These are phyloP conservation scores for Vitis hybrid DNA, from an alignment of 177 flowering plant genomes.

Conservation along the genomic window DNA sequence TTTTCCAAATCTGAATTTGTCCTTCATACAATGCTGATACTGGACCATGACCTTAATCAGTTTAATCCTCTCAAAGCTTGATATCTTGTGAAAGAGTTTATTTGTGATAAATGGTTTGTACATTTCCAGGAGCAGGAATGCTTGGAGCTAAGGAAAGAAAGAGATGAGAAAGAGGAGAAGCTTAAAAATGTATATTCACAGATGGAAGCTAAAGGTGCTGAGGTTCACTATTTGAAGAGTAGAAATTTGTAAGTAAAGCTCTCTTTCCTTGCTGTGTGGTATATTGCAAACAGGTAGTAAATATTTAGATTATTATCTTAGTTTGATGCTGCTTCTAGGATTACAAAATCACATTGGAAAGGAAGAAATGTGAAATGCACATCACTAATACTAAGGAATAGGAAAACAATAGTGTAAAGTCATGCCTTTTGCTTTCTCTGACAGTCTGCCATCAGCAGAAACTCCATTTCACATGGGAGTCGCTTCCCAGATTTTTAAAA, in stretches of 20 bases:
- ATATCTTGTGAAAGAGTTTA: neutral
- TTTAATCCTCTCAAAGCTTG: neutral
- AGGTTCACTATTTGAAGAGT: slow-evolving; percentile 17
- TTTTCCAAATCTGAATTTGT: neutral
- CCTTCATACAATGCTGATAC: neutral
- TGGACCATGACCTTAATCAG: neutral
- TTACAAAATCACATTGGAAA: neutral
- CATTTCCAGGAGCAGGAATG: slow-evolving; percentile 67
- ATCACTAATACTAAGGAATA: too few species aligned
- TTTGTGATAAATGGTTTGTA: neutral
- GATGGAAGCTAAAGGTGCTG: slow-evolving; percentile 30
- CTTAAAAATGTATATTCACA: slow-evolving; percentile 32
- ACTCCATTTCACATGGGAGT: too few species aligned
- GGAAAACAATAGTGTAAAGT: too few species aligned
- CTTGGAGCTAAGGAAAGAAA: slow-evolving; percentile 53
- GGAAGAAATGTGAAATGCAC: too few species aligned
- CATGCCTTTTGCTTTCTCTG: too few species aligned
- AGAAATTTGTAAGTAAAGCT: slow-evolving; percentile 36
- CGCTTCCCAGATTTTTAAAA: too few species aligned
- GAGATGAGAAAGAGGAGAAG: slow-evolving; percentile 45
- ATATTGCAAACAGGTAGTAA: neutral
- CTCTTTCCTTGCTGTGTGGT: neutral
- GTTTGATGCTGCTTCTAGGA: neutral
- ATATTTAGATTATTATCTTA: neutral
- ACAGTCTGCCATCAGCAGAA: too few species aligned